Evolutionary conservation across 2,329 filamentous ascomycete species (phyloP).

Genomic region (Escovopsis sp.): DNA sequence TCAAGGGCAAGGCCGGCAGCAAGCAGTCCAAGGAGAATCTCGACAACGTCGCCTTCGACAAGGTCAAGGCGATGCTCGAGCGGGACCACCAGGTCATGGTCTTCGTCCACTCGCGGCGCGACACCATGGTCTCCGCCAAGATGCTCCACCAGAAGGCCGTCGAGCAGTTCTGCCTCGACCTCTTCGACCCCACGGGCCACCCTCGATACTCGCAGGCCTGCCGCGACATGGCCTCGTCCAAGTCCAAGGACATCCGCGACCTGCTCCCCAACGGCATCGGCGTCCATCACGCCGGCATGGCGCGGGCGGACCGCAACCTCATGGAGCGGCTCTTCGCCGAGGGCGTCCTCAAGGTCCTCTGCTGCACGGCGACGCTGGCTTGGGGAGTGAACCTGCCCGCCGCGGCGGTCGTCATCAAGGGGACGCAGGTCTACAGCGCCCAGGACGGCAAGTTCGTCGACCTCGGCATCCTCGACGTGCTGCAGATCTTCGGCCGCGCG

Average conservation of each 20-base stretch:
- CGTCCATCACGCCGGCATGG: slow-evolving; percentile 94
- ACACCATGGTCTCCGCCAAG: slow-evolving; percentile 78
- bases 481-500: slow-evolving; percentile 97
- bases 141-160: slow-evolving; percentile 74
- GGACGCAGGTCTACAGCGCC: slow-evolving; percentile 90
- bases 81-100: slow-evolving; percentile 97
- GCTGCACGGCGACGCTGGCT: slow-evolving; percentile 92
- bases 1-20: slow-evolving; percentile 75
- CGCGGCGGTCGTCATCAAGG: slow-evolving; percentile 94
- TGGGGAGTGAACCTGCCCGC: slow-evolving; percentile 99
- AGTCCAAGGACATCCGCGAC: slow-evolving; percentile 75
- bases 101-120: slow-evolving; percentile 92
- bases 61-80: slow-evolving; percentile 85
- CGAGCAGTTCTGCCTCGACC: slow-evolving; percentile 61
- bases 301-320: slow-evolving; percentile 83
- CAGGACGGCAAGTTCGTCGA: slow-evolving; percentile 96
- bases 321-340: slow-evolving; percentile 84
- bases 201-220: slow-evolving; percentile 67
- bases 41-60: slow-evolving; percentile 78
- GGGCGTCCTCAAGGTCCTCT: slow-evolving; percentile 90
- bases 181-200: slow-evolving; percentile 70
- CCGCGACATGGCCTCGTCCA: slow-evolving; percentile 72
- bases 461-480: slow-evolving; percentile 85
- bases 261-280: slow-evolving; percentile 82
- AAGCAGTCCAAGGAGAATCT: slow-evolving; percentile 79